phyloP scores from a whole-genome alignment of 352 stramenopile genomes.

The Globisporangium canariense region DNA sequence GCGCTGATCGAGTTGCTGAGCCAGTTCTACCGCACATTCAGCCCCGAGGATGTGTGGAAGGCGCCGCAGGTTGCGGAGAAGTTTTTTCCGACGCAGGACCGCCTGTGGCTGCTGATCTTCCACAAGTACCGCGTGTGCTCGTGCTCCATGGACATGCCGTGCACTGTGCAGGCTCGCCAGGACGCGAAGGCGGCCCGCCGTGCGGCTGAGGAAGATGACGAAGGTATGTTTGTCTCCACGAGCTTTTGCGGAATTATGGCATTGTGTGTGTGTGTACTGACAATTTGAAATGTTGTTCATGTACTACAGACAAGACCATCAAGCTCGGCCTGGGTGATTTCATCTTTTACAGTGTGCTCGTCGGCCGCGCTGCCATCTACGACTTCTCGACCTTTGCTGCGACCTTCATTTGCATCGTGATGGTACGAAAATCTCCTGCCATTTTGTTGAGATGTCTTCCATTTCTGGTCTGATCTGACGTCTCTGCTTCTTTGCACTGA shows the following conservation, averaged over 20 bases:
- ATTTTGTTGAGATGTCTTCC: too few species aligned
- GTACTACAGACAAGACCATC: constrained; percentile 79
- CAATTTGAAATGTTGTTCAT: neutral
- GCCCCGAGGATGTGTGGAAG: constrained; percentile 79
- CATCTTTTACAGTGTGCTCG: constrained; percentile 98
- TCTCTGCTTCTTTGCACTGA: constrained; percentile 2
- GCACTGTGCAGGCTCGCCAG: constrained; percentile 60
- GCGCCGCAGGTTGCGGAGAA: constrained; percentile 74
- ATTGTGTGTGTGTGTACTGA: neutral
- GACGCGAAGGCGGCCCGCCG: constrained; percentile 43
- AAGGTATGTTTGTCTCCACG: constrained; percentile 22
- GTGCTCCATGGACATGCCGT: constrained; percentile 77
- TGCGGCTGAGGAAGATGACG: constrained; percentile 52
- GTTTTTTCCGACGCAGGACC: constrained; percentile 74
- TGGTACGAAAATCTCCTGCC: constrained; percentile 47
- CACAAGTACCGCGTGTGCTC: constrained; percentile 86
- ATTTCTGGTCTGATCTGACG: neutral
- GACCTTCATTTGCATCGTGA: constrained; percentile 92
- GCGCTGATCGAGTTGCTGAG: constrained; percentile 57
- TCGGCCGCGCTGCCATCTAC: constrained; percentile 93
- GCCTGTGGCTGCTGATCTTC: constrained; percentile 80
- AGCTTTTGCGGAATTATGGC: neutral
- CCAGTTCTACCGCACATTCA: constrained; percentile 77
- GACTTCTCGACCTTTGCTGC: constrained; percentile 95
- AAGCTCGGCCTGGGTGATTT: constrained; percentile 96